Evolutionary conservation across 1,139 yeast species (phyloP), one percentile per base, ranked within the genome.

Genomic region (Magnusiomyces suaveolens): DNA sequence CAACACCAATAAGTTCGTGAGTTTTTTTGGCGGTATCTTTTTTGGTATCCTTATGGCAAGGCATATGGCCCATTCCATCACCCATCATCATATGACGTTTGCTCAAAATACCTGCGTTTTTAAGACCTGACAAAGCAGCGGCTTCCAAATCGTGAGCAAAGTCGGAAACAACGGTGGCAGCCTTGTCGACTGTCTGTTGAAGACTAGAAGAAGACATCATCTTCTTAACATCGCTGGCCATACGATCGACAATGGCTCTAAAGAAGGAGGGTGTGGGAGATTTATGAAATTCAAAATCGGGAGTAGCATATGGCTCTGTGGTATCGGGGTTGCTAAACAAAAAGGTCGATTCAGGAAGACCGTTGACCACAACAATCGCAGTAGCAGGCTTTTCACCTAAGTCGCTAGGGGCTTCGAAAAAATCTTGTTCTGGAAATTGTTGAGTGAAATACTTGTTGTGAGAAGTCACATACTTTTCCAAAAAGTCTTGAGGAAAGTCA

Each of bases 321-420:
- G 33, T 41, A 14, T 23, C 39, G 43, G 50, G 52, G 36, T 58
- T 54, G 43, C 50, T 46, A 21, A 52, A 48, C 16, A 55, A 48
- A 32, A 54, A 36, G 29, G 52, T 26, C 10, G 50, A 23, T 33
- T 58, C 57, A 24, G 58, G 58, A 14, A 62, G 58, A 23, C 63
- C 61, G 41, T 63, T 63, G 16, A 62, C 61, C 3, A 63, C 60
- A 29, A 63, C 59, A 29, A 63, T 58, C 16, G 63, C 59, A 24
- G 58, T 52, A 6, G 61, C 53, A n/a, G 56, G 43, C 25, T 51
- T 49, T 18, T 52, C 52, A 21, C 50, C 53, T 18, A 24, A 8
- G 52, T 51, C n/a, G n/a, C n/a, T n/a, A n/a, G n/a, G n/a, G n/a
- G n/a, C n/a, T n/a, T n/a, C n/a, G n/a, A n/a, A n/a, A n/a, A n/a